Percentiles rank a stretch among this genome's conserved stretches.
Evolutionary conservation across 805 yeast species (phyloP).

Genomic region (Citeromyces matritensis): DNA sequence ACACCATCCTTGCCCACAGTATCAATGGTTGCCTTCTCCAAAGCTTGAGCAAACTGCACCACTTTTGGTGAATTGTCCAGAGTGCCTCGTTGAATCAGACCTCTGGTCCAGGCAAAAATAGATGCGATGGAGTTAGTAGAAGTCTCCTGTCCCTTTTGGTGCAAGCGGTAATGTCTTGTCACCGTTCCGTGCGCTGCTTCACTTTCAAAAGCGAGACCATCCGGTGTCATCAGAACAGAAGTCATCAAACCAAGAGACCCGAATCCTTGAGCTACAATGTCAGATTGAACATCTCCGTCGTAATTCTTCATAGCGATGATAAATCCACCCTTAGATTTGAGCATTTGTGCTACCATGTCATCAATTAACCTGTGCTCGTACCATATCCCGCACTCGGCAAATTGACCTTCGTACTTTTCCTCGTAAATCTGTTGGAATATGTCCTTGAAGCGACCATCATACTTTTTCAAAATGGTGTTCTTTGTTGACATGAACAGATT

Average conservation of each 20-base stretch:
- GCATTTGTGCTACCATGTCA: slow-evolving; percentile 98
- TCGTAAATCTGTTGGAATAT: slow-evolving; percentile 76
- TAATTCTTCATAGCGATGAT: slow-evolving; percentile 95
- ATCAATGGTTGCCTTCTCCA: slow-evolving; percentile 77
- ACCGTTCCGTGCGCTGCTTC: slow-evolving; percentile 99
- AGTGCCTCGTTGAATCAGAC: slow-evolving; percentile 83
- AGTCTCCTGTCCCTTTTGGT: slow-evolving; percentile 94
- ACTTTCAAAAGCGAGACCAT: slow-evolving; percentile 87
- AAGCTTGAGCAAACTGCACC: slow-evolving; percentile 55
- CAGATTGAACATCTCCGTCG: slow-evolving; percentile 96
- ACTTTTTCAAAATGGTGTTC: slow-evolving; percentile 85
- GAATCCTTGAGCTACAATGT: slow-evolving; percentile 95
- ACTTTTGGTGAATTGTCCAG: slow-evolving; percentile 82
- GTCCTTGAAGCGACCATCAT: slow-evolving; percentile 94
- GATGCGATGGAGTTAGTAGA: slow-evolving; percentile 96
- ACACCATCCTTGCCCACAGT: slow-evolving; percentile 73
- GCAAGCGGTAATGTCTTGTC: slow-evolving; percentile 91
- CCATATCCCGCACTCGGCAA: slow-evolving; percentile 79
- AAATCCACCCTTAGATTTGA: slow-evolving; percentile 89
- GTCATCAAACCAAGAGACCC: slow-evolving; percentile 97
- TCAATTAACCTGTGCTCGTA: slow-evolving; percentile 94
- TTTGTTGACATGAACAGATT: slow-evolving; percentile 83
- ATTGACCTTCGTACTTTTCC: slow-evolving; percentile 46
- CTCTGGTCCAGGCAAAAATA: slow-evolving; percentile 94
- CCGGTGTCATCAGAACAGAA: slow-evolving; percentile 92